Percentiles rank a stretch among this genome's conserved stretches.
phyloP scores from a whole-genome alignment of 2,329 filamentous ascomycete genomes.

The Aspergillus brunneoviolaceus region DNA sequence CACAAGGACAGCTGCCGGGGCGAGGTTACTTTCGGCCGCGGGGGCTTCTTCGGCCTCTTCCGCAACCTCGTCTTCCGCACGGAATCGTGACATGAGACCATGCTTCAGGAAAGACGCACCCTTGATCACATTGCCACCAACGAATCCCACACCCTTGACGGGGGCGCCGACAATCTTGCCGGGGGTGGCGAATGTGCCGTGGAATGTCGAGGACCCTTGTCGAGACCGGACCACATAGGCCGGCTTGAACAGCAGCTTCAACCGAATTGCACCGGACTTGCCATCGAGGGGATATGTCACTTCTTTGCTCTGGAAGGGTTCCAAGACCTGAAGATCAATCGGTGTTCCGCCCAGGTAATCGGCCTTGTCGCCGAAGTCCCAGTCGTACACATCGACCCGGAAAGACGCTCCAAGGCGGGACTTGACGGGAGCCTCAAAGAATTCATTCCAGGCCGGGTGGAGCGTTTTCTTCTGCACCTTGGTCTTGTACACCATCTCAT shows the following conservation, averaged over 20 bases:
- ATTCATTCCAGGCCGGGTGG: slow-evolving; percentile 93
- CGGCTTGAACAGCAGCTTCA: slow-evolving; percentile 89
- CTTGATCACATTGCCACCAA: slow-evolving; percentile 80
- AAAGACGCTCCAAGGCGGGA: slow-evolving; percentile 85
- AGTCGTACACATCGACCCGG: slow-evolving; percentile 81
- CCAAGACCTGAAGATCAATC: slow-evolving; percentile 75
- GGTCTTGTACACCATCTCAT: slow-evolving; percentile 88
- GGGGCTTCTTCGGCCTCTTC: slow-evolving; percentile 23
- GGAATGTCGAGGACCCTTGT: slow-evolving; percentile 90
- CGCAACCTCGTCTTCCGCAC: slow-evolving; percentile 47
- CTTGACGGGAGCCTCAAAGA: slow-evolving; percentile 79
- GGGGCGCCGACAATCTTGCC: slow-evolving; percentile 91
- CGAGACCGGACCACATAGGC: slow-evolving; percentile 83
- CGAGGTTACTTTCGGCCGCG: slow-evolving; percentile 11
- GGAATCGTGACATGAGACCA: slow-evolving; percentile 62
- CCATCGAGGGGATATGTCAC: slow-evolving; percentile 75
- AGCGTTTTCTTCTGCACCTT: slow-evolving; percentile 97
- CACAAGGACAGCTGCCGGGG: slow-evolving; percentile 27
- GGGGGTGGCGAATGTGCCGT: slow-evolving; percentile 81
- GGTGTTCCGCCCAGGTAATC: slow-evolving; percentile 78
- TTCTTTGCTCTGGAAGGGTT: slow-evolving; percentile 81
- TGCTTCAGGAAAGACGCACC: slow-evolving; percentile 88
- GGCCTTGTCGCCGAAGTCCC: slow-evolving; percentile 93
- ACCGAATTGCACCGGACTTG: slow-evolving; percentile 77
- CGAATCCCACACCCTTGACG: slow-evolving; percentile 85